A percentile compares a stretch with the other conserved stretches of the same genome.
Evolutionary conservation across 305 asterid genomes (phyloP).

Genomic region (Fraxinus latifolia): DNA sequence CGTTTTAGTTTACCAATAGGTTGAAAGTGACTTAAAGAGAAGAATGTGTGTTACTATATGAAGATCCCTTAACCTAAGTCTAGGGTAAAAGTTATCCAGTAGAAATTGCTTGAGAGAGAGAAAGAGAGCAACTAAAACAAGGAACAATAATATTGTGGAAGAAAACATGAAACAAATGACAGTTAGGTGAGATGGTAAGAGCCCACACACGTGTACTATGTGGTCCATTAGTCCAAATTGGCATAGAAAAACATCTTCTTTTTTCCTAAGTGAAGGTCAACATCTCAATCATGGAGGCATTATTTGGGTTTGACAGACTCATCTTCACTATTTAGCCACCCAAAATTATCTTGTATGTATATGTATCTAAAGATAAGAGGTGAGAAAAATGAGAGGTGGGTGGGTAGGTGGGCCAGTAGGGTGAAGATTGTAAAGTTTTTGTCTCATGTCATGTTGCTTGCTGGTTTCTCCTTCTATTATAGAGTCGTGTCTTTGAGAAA

Average conservation of each 20-base stretch:
- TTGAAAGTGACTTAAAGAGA: not conserved
- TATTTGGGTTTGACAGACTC: constrained; percentile 50
- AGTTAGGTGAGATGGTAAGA: constrained; percentile 33
- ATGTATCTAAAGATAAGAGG: not conserved
- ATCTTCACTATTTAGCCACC: constrained; percentile 46
- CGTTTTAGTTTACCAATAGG: not conserved
- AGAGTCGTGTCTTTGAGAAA: not conserved
- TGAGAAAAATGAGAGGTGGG: not conserved
- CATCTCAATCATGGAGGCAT: constrained; percentile 72
- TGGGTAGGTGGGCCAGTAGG: not conserved
- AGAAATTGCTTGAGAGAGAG: not conserved
- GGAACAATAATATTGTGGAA: not conserved
- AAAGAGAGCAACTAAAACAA: not conserved
- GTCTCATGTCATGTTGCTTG: constrained; percentile 61
- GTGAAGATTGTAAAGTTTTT: constrained; percentile 35
- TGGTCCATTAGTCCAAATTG: constrained; percentile 37
- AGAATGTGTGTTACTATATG: not conserved
- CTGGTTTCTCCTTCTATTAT: constrained; percentile 27
- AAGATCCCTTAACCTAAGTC: not conserved
- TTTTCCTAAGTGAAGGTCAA: constrained; percentile 46
- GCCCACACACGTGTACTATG: constrained; percentile 47
- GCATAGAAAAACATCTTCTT: constrained; percentile 2
- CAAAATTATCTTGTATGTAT: constrained; percentile 12
- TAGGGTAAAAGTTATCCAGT: not conserved
- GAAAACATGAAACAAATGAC: not conserved